Evolutionary conservation across 2,329 filamentous ascomycete genomes (phyloP).

Genomic region (Chaetoscypha palmicola): DNA sequence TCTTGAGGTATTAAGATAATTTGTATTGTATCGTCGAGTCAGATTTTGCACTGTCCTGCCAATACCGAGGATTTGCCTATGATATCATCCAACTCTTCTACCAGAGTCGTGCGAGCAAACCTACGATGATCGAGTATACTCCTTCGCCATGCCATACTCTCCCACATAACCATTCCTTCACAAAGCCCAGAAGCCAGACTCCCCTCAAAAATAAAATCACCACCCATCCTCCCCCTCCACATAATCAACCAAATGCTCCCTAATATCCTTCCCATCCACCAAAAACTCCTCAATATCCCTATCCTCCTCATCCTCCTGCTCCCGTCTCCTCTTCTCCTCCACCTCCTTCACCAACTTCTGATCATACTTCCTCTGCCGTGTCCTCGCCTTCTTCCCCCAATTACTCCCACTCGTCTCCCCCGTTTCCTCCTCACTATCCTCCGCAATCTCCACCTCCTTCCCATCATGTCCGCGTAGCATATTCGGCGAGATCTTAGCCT

Average conservation of each 20-base stretch:
- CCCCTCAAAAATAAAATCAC: constrained; percentile 8
- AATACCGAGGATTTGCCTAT: no score
- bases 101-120: no score
- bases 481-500: constrained; percentile 45
- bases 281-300: constrained; percentile 70
- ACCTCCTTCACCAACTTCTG: constrained; percentile 57
- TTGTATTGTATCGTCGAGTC: no score
- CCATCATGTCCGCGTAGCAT: constrained; percentile 44
- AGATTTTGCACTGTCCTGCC: no score
- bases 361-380: constrained; percentile 60
- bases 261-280: constrained; percentile 53
- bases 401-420: constrained; percentile 33
- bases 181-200: neutral
- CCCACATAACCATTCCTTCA: neutral
- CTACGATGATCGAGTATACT: no score
- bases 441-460: constrained; percentile 45
- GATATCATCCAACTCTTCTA: no score
- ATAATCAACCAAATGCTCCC: constrained; percentile 58
- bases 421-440: constrained; percentile 43
- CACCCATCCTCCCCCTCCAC: constrained; percentile 22
- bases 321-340: constrained; percentile 45
- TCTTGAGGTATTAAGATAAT: no score
- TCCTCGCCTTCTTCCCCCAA: constrained; percentile 66
- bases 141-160: no score
- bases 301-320: constrained; percentile 60